These are phyloP conservation scores for Fragaria nilgerrensis DNA, from an alignment of 306 rosid species.

Conservation along the genomic window DNA sequence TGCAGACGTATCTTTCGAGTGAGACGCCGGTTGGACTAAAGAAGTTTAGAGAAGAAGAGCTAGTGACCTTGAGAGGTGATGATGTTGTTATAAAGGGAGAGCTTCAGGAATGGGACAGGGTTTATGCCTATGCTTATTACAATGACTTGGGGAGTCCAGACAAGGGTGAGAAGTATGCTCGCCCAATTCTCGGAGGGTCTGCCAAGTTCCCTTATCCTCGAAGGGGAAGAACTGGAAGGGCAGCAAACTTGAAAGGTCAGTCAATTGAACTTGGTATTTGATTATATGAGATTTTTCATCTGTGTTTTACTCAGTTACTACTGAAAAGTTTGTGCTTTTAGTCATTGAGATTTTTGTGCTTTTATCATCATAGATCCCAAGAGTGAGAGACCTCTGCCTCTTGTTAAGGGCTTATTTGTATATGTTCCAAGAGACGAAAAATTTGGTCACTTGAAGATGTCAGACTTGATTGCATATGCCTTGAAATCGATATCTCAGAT, in stretches of 20 bases:
- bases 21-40: constrained; percentile 61
- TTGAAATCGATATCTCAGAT: constrained; percentile 63
- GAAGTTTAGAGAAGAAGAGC: constrained; percentile 68
- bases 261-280: background rate
- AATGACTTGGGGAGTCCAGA: constrained; percentile 68
- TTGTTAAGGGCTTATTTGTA: constrained; percentile 49
- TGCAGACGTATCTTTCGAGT: constrained; percentile 64
- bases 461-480: constrained; percentile 71
- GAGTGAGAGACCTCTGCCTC: constrained; percentile 50
- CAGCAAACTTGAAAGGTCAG: constrained; percentile 48
- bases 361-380: constrained; percentile 46
- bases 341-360: background rate
- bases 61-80: constrained; percentile 61
- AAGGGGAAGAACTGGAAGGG: constrained; percentile 76
- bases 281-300: background rate
- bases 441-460: constrained; percentile 72
- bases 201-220: constrained; percentile 77
- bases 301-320: background rate
- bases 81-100: constrained; percentile 22
- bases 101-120: constrained; percentile 69
- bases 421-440: constrained; percentile 88
- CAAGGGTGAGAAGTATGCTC: constrained; percentile 39
- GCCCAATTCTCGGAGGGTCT: constrained; percentile 84
- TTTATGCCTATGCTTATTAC: constrained; percentile 74
- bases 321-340: background rate